Conservation (phyloP, 1,284 basidiomycete genomes). For the Crucibulum cyathiforme region DNA sequence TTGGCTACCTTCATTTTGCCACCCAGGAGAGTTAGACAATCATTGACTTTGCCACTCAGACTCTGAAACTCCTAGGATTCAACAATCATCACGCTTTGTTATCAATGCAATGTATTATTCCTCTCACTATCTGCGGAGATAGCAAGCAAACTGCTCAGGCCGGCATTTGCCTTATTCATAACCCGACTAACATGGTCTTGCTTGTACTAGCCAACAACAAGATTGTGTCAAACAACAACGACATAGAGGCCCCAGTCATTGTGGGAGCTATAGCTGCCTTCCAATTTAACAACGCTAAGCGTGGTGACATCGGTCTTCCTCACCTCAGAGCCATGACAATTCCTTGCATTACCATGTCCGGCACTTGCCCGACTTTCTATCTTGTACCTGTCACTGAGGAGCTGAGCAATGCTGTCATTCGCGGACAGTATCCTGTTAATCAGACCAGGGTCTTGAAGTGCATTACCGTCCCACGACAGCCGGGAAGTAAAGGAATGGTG, state of each 20-base stretch:
- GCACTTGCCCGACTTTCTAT: conserved; percentile 36
- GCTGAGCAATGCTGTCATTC: conserved; percentile 27
- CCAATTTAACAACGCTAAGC: conserved; percentile 35
- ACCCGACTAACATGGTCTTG: conserved; percentile 17
- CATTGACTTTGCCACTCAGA: conserved; percentile 26
- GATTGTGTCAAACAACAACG: conserved; percentile 14
- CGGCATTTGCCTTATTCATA: conserved; percentile 31
- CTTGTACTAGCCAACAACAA: conserved; percentile 29
- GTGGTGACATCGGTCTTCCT: conserved; percentile 16
- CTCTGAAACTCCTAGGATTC: conserved; percentile 28
- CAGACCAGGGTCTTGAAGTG: conserved; percentile 26
- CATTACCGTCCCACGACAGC: conserved; percentile 11
- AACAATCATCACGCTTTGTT: conserved; percentile 15
- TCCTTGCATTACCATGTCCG: conserved; percentile 34
- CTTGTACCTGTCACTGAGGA: conserved; percentile 32
- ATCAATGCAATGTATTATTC: conserved; percentile 21
- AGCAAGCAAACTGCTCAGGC: conserved; percentile 16
- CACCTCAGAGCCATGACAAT: conserved; percentile 23
- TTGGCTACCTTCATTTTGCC: conserved; percentile 24
- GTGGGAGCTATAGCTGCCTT: conserved; percentile 41
- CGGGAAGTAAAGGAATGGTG: conserved; percentile 29
- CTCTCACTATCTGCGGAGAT: conserved; percentile 30
- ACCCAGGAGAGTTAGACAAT: conserved; percentile 21
- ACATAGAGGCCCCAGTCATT: conserved; percentile 32
- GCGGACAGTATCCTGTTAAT: conserved; percentile 25